These are phyloP conservation scores for Chimonanthus praecox DNA, from an alignment of 164 flowering plant species.

Conservation along the genomic window DNA sequence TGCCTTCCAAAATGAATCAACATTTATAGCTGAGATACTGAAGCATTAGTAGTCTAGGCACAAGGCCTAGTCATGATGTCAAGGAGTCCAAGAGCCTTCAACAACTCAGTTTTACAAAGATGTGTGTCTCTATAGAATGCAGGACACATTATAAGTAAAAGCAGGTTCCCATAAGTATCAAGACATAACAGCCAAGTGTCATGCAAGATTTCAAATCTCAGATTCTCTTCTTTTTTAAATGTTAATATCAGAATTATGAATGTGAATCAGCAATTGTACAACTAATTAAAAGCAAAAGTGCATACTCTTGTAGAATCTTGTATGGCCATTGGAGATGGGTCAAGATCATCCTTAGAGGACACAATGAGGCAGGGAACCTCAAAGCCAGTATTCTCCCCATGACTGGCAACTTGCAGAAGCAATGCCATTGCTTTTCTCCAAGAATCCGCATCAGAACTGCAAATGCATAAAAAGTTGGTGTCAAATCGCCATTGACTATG, in stretches of 20 bases:
- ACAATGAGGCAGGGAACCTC: constrained; percentile 92
- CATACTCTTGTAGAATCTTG: constrained; percentile 70
- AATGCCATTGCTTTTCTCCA: constrained; percentile 76
- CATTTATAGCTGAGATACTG: too few relatives aligned
- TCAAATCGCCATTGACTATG: neutral
- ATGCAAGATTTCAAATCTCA: too few relatives aligned
- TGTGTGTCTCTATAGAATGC: too few relatives aligned
- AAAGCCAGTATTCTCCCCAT: constrained; percentile 75
- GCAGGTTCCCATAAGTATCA: too few relatives aligned
- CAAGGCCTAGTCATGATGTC: too few relatives aligned
- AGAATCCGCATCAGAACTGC: constrained; percentile 73
- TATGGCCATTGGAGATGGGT: constrained; percentile 58
- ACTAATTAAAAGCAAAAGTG: neutral
- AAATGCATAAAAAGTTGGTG: neutral
- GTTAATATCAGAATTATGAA: neutral
- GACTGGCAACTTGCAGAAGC: constrained; percentile 80
- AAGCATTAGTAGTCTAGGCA: too few relatives aligned
- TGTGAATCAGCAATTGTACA: neutral
- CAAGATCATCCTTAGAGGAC: constrained; percentile 88
- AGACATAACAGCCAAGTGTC: too few relatives aligned
- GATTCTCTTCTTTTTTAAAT: too few relatives aligned
- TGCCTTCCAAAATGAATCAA: too few relatives aligned
- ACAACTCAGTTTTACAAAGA: too few relatives aligned
- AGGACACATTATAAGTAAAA: too few relatives aligned
- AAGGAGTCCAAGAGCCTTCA: too few relatives aligned